A percentile compares a stretch with the other conserved stretches of the same genome.
Evolutionary conservation across 495 filamentous ascomycete genomes (phyloP).

Genomic region (Penicillium tannophilum): DNA sequence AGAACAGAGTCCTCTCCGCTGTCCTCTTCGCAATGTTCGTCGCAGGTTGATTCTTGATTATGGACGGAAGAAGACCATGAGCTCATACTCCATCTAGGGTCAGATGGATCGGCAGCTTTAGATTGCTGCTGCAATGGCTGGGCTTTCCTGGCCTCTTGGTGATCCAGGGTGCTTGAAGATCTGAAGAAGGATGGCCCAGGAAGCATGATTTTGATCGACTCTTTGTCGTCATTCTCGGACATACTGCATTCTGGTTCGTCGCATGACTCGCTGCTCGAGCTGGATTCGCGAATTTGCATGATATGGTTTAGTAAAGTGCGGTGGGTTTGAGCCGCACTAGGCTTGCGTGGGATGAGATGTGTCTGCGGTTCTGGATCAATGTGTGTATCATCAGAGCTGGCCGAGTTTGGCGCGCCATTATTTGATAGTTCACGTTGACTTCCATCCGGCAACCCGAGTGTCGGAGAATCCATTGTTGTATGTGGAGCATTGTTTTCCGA

Average conservation of each 20-base stretch:
- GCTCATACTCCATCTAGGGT: conserved; percentile 53
- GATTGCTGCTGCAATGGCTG: conserved; percentile 18
- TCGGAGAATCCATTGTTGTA: conserved; percentile 63
- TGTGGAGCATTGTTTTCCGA: conserved; percentile 16
- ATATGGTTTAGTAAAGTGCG: conserved; percentile 54
- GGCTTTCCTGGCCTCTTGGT: conserved; percentile 29
- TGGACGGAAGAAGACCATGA: conserved; percentile 54
- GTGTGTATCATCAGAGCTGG: conserved; percentile 55
- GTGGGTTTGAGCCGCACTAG: conserved; percentile 31
- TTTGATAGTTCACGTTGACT: conserved; percentile 49
- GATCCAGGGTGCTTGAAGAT: conserved; percentile 32
- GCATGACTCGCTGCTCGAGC: conserved; percentile 47
- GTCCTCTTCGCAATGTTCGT: conserved; percentile 42
- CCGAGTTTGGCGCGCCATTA: conserved; percentile 42
- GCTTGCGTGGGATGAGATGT: conserved; percentile 48
- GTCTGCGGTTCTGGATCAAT: conserved; percentile 73
- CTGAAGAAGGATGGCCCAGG: conserved; percentile 46
- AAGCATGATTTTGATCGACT: conserved; percentile 65
- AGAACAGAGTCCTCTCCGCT: conserved; percentile 18
- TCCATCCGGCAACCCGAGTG: conserved; percentile 65
- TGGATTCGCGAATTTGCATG: conserved; percentile 53
- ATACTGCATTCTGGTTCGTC: conserved; percentile 55
- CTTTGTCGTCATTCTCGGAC: conserved; percentile 54
- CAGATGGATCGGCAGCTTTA: conserved; percentile 21
- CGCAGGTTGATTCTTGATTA: conserved; percentile 41